Evolutionary conservation across 148 eudicot species (phyloP).

Genomic region (Dianthus caryophyllus): DNA sequence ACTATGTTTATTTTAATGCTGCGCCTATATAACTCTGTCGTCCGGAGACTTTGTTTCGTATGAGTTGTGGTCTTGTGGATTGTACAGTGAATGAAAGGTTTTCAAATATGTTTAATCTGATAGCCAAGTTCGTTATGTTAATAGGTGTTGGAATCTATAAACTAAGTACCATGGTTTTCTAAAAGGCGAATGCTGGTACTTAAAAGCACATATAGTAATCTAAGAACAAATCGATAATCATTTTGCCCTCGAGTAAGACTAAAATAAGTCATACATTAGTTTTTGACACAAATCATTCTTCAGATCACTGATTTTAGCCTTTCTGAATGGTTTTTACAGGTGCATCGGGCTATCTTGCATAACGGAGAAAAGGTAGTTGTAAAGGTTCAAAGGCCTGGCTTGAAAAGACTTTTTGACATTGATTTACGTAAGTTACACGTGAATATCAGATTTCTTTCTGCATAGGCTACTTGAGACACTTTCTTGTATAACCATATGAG

Average conservation of each 20-base stretch:
- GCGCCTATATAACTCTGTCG: not conserved
- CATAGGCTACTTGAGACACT: not conserved
- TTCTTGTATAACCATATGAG: not conserved
- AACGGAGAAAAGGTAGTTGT: slow-evolving; percentile 90
- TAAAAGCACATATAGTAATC: not conserved
- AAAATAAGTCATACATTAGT: not conserved
- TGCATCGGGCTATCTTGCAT: slow-evolving; percentile 89
- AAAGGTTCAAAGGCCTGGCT: slow-evolving; percentile 96
- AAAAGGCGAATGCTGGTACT: not conserved
- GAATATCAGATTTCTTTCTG: not conserved
- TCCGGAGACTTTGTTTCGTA: not conserved
- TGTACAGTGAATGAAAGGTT: too few relatives aligned
- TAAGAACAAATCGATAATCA: not conserved
- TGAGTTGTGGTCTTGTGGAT: too few relatives aligned
- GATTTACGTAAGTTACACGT: slow-evolving; percentile 71
- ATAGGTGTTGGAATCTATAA: not conserved
- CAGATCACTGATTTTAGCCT: slow-evolving; percentile 9
- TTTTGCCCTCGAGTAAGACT: not conserved
- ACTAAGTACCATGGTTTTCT: not conserved
- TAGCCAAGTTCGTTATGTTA: not conserved
- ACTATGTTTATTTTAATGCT: not conserved
- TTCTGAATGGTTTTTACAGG: slow-evolving; percentile 39
- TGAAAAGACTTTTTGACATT: slow-evolving; percentile 89
- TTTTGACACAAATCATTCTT: slow-evolving; percentile 7
- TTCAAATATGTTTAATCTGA: not conserved